phyloP scores from a whole-genome alignment of 2,329 filamentous ascomycete species.

The Phialocephala subalpina region DNA sequence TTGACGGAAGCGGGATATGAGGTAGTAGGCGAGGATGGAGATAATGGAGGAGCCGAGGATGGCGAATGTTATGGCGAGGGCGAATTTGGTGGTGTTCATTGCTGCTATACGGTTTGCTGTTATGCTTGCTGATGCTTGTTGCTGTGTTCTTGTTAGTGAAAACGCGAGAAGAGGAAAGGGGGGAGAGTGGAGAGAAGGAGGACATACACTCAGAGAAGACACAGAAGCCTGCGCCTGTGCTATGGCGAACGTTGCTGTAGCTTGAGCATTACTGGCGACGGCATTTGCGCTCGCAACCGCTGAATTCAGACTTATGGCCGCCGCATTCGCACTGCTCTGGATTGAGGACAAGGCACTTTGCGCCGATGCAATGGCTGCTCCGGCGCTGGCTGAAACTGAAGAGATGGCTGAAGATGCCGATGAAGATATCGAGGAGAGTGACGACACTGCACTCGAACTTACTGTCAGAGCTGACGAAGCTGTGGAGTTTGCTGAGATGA shows the following conservation, averaged over 20 bases:
- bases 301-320: neutral
- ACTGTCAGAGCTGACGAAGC: neutral
- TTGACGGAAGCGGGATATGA: conserved; percentile 23
- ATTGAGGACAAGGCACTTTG: conserved; percentile 20
- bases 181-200: neutral
- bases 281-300: conserved; percentile 20
- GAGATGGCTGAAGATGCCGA: conserved; percentile 11
- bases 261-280: conserved; percentile 19
- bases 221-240: conserved; percentile 27
- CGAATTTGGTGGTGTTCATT: conserved; percentile 29
- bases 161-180: neutral
- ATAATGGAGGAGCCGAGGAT: conserved; percentile 36
- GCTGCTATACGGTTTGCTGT: conserved; percentile 20
- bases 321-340: conserved; percentile 26
- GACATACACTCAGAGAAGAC: conserved; percentile 16
- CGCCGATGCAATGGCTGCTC: conserved; percentile 13
- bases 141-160: neutral
- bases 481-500: conserved; percentile 13
- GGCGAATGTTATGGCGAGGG: conserved; percentile 32
- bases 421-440: conserved; percentile 11
- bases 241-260: conserved; percentile 26
- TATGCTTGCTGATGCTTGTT: conserved; percentile 23
- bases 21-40: conserved; percentile 29
- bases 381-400: conserved; percentile 19
- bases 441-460: neutral